Evolutionary conservation across 768 basidiomycete species (phyloP).

Genomic region (Boletus insuetus): DNA sequence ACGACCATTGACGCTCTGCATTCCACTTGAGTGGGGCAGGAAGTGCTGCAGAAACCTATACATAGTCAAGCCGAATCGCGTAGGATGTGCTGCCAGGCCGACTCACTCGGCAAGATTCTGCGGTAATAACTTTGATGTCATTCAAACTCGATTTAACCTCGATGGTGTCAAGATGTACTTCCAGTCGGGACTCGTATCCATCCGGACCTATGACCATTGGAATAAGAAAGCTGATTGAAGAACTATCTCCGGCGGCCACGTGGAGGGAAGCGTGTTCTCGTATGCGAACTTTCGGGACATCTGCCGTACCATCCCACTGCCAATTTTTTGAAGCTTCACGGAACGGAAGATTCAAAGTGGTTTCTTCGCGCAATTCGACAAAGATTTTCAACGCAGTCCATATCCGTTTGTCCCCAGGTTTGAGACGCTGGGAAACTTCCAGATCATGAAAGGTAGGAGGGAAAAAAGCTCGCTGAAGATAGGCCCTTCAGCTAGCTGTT

Average conservation of each 20-base stretch:
- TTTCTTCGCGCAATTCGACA: slow-evolving; percentile 75
- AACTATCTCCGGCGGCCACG: slow-evolving; percentile 71
- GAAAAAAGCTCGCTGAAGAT: slow-evolving; percentile 81
- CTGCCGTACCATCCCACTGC: slow-evolving; percentile 76
- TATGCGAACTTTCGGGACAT: slow-evolving; percentile 49
- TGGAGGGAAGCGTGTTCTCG: slow-evolving; percentile 73
- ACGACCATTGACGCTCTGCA: slow-evolving; percentile 71
- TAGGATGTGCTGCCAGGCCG: slow-evolving; percentile 10
- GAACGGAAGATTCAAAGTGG: slow-evolving; percentile 82
- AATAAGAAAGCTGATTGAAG: slow-evolving; percentile 81
- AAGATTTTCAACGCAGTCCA: slow-evolving; percentile 83
- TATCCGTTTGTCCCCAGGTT: slow-evolving; percentile 74
- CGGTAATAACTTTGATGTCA: slow-evolving; percentile 72
- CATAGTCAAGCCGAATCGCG: slow-evolving; percentile 2
- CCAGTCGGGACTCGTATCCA: slow-evolving; percentile 79
- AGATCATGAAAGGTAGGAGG: slow-evolving; percentile 73
- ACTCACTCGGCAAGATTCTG: slow-evolving; percentile 74
- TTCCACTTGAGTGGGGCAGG: slow-evolving; percentile 86
- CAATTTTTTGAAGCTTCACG: slow-evolving; percentile 95
- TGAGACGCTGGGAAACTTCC: slow-evolving; percentile 53
- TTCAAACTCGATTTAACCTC: slow-evolving; percentile 82
- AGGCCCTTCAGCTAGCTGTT: slow-evolving; percentile 42
- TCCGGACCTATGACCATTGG: slow-evolving; percentile 71
- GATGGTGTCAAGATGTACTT: slow-evolving; percentile 81
- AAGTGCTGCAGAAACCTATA: slow-evolving; percentile 65